phyloP scores from a whole-genome alignment of 2,329 filamentous ascomycete species.

The Albifimbria verrucaria region DNA sequence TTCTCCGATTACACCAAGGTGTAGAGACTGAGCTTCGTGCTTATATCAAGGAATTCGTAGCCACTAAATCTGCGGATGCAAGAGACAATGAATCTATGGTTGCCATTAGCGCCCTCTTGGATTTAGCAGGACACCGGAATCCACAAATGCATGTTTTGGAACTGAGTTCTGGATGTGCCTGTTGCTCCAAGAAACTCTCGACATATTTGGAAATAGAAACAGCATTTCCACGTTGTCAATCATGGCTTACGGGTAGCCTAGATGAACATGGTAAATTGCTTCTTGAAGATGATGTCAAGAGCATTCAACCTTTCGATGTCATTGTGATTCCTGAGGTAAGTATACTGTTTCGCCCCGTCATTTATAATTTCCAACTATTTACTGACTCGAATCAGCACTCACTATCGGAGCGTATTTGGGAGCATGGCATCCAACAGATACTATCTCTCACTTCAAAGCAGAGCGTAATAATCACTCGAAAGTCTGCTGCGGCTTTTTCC shows the following conservation, averaged over 20 bases:
- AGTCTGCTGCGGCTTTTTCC: neutral
- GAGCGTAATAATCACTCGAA: neutral
- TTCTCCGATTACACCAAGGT: neutral
- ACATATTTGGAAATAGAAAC: slow-evolving; percentile 1
- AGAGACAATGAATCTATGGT: neutral
- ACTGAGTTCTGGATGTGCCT: slow-evolving; percentile 1
- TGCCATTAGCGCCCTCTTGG: slow-evolving; percentile 1
- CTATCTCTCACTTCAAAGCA: neutral
- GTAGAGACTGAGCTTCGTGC: neutral
- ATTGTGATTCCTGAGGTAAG: neutral
- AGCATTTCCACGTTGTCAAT: slow-evolving; percentile 1
- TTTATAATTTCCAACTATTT: too few relatives aligned
- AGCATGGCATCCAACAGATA: neutral
- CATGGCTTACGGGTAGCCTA: neutral
- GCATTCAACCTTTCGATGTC: neutral
- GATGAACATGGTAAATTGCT: neutral
- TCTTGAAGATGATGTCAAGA: neutral
- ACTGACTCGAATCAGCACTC: too few relatives aligned
- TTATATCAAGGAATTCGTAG: neutral
- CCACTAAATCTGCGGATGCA: neutral
- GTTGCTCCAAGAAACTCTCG: neutral
- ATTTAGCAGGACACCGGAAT: slow-evolving; percentile 5
- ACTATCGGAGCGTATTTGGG: neutral
- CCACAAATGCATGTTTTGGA: slow-evolving; percentile 5
- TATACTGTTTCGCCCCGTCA: too few relatives aligned